A percentile compares a stretch with the other conserved stretches of the same genome.
Conservation (phyloP, 345 rosid genomes). For the Toxicodendron radicans region DNA sequence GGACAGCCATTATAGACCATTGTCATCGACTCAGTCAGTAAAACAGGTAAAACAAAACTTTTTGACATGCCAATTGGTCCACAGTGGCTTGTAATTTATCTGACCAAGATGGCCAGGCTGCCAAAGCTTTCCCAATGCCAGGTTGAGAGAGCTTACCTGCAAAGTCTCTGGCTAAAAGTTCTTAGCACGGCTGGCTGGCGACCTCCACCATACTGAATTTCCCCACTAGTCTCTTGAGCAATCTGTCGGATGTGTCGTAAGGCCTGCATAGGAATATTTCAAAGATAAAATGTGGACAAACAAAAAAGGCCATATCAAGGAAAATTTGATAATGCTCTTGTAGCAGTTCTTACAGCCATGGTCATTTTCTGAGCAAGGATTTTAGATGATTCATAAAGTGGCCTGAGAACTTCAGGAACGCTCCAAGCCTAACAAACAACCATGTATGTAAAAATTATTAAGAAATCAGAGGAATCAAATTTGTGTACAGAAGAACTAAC, state of each 20-base stretch:
- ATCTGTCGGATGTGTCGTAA: slow-evolving; percentile 81
- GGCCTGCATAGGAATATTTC: slow-evolving; percentile 48
- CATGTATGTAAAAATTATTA: background rate
- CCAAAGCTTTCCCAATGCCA: background rate
- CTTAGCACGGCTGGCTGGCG: slow-evolving; percentile 94
- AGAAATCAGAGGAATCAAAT: slow-evolving; percentile 2
- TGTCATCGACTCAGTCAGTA: too few species aligned
- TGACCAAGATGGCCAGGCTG: background rate
- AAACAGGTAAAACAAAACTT: slow-evolving; percentile 4
- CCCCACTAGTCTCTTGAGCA: slow-evolving; percentile 92
- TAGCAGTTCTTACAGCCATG: slow-evolving; percentile 60
- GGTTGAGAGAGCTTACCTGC: slow-evolving; percentile 50
- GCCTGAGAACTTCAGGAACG: slow-evolving; percentile 94
- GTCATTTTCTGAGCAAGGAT: slow-evolving; percentile 96
- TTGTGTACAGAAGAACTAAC: background rate
- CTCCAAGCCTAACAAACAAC: slow-evolving; percentile 61
- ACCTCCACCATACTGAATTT: slow-evolving; percentile 89
- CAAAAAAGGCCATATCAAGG: background rate
- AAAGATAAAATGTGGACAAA: slow-evolving; percentile 3
- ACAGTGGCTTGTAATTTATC: background rate
- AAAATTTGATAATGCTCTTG: background rate
- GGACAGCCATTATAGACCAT: background rate
- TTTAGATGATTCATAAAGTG: slow-evolving; percentile 90
- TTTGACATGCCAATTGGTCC: background rate
- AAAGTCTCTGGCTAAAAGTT: slow-evolving; percentile 92